phyloP scores from a whole-genome alignment of 2,329 filamentous ascomycete genomes.

The Trichoderma sp. region DNA sequence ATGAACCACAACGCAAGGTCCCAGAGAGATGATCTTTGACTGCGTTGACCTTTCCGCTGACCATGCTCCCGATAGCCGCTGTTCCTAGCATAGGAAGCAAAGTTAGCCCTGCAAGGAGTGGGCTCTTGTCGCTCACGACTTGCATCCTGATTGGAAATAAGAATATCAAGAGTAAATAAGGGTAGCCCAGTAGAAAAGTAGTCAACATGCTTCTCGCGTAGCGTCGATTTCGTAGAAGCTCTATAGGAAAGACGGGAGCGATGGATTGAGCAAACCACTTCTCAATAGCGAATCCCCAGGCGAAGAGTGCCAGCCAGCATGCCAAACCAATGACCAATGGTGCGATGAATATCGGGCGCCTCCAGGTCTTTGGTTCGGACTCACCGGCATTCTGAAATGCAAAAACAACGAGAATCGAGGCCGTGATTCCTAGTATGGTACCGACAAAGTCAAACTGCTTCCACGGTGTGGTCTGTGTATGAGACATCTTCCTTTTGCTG shows the following conservation, averaged over 20 bases:
- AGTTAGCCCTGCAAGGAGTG: conserved; percentile 50
- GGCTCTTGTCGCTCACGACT: conserved; percentile 46
- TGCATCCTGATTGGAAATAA: conserved; percentile 50
- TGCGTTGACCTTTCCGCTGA: conserved; percentile 44
- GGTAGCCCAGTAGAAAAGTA: conserved; percentile 50
- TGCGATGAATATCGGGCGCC: conserved; percentile 35
- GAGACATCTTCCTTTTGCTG: conserved; percentile 38
- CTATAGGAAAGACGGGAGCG: conserved; percentile 46
- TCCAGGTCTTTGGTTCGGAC: conserved; percentile 41
- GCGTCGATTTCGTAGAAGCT: conserved; percentile 46
- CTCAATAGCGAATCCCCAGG: conserved; percentile 32
- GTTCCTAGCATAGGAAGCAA: conserved; percentile 53
- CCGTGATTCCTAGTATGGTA: conserved; percentile 51
- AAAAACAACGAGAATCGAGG: conserved; percentile 56
- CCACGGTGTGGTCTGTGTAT: conserved; percentile 42
- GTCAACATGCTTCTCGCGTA: conserved; percentile 45
- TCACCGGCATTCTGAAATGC: conserved; percentile 53
- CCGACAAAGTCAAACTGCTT: conserved; percentile 53
- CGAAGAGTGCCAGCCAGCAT: conserved; percentile 30
- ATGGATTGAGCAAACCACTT: conserved; percentile 30
- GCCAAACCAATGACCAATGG: conserved; percentile 32
- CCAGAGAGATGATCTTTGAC: conserved; percentile 43
- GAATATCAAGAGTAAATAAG: conserved; percentile 49
- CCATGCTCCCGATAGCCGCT: conserved; percentile 44
- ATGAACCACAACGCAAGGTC: conserved; percentile 42